Evolutionary conservation across 371 early-diverging fungal species (phyloP).

Genomic region (Rhizopus sp.): DNA sequence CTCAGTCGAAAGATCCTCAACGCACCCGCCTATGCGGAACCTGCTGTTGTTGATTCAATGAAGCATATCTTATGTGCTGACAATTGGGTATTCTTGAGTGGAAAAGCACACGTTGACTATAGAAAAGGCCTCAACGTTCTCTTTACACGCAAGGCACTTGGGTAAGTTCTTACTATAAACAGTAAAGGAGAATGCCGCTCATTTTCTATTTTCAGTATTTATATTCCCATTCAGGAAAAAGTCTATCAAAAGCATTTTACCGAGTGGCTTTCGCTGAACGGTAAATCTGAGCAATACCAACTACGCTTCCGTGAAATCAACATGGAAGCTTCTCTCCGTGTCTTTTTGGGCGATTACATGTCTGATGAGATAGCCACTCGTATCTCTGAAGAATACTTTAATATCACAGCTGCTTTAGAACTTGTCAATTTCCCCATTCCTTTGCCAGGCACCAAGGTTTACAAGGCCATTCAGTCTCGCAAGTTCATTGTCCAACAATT

Average conservation of each 20-base stretch:
- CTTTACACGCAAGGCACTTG: slow-evolving; percentile 52
- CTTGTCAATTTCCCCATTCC: slow-evolving; percentile 61
- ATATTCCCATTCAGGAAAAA: slow-evolving; percentile 51
- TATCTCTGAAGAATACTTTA: slow-evolving; percentile 53
- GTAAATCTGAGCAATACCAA: slow-evolving; percentile 43
- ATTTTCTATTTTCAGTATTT: slow-evolving; percentile 28
- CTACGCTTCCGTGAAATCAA: slow-evolving; percentile 55
- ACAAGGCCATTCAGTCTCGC: slow-evolving; percentile 54
- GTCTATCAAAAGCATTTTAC: slow-evolving; percentile 49
- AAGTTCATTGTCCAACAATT: slow-evolving; percentile 55
- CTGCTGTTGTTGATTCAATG: slow-evolving; percentile 54
- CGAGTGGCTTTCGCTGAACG: slow-evolving; percentile 47
- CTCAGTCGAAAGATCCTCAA: slow-evolving; percentile 53
- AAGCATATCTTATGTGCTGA: slow-evolving; percentile 50
- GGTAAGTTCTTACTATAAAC: slow-evolving; percentile 27
- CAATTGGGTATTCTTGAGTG: slow-evolving; percentile 56
- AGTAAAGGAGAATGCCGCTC: neutral
- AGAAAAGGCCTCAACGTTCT: slow-evolving; percentile 52
- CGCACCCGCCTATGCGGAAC: slow-evolving; percentile 46
- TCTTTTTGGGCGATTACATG: slow-evolving; percentile 54
- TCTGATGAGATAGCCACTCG: slow-evolving; percentile 42
- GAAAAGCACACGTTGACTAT: slow-evolving; percentile 53
- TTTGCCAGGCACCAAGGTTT: slow-evolving; percentile 58
- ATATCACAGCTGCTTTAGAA: slow-evolving; percentile 57
- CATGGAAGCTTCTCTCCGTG: slow-evolving; percentile 55